Base-by-base conservation (phyloP, 1,284 basidiomycete genomes). In the Marasmius sp. region DNA sequence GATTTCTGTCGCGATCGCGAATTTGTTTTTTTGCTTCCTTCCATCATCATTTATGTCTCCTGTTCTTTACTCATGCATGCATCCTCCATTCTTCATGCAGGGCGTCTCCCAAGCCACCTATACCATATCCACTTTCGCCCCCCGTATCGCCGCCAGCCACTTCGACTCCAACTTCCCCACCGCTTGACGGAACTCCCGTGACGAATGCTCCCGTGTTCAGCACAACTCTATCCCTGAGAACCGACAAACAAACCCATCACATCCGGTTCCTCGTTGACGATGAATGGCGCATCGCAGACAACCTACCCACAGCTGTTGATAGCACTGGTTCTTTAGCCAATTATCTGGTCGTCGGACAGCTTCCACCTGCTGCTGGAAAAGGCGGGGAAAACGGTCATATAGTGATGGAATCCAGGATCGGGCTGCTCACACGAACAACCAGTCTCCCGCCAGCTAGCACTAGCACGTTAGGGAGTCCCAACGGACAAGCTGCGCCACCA, bases 181-280 rank as follows among this genome's bases (percentile, higher is more conserved):
- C 52, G 12, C 3, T 11, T 5, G 52, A 54, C 16, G 33, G 16
- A 18, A 11, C 52, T 11, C 52, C 34, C 33, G n/a, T 27, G 27
- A 27, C 12, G n/a, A 11, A 34, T 18, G 12, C n/a, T n/a, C 16
- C 18, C 33, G 52, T 34, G 10, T 84, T 80, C 74, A 76, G 72
- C 41, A 75, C 79, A 12, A 81, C 77, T 61, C 81, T 91, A 47
- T 64, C 77, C 16, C 84, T 97, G 3, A 86, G 89, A 12, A 95
- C 96, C 0, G 97, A 97, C 22, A 96, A 27, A 27, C 27, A 27
- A 27, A 27, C 95, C 1, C 96, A 99, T 72, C 93, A 97, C 64
- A 85, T 98, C 72, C 95, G 96, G 67, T 99, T 98, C 80, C 87
- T 98, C 67, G 94, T 99, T 63, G 97, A 99, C 75, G 92, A 94